Base-by-base conservation (phyloP, 2,329 filamentous ascomycete genomes). In the Aspergillus pseudoglaucus region DNA sequence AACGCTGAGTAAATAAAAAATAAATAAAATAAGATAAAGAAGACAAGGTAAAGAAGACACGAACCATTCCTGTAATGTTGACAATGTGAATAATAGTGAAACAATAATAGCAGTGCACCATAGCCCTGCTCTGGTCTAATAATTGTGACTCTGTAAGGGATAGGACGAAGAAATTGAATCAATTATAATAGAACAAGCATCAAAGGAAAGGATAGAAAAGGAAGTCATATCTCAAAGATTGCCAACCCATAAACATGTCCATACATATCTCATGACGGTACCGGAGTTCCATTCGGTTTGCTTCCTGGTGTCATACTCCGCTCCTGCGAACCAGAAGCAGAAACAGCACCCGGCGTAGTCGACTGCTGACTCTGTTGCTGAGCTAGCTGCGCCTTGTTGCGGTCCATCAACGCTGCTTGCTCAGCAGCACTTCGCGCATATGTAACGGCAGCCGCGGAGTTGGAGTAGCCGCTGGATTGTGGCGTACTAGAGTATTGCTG, bases 341-440 rank as follows among this genome's bases (percentile, higher is more conserved):
- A 40, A 32, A 65, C 59, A 17, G 52, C 33, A 17, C 33, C 33
- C n/a, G 65, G 66, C 5, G 66, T 67, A 6, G 58, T 57, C 4
- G 66, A 59, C 27, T 56, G 61, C 48, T 66, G 64, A 14, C 62
- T 62, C 25, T 54, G 53, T 17, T 64, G 61, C 27, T 57, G 55
- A 4, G 64, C 60, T 42, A 69, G 47, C 39, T 70, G 68, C n/a
- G 63, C 58, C 51, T 66, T 68, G 40, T 65, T 66, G 33, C 66
- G 59, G 30, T 69, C 66, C 58, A 69, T 66, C 40, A 69, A 45
- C 2, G 62, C 60, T 18, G 66, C 66, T 52, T 72, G 69, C 45
- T 72, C 69, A 37, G 67, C 63, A 14, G 66, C 65, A 57, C 59
- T 70, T 22, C 69, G 63, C 20, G 65, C 57, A 54, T 68, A 68